A percentile compares a stretch with the other conserved stretches of the same genome.
Evolutionary conservation across 176 grass and related monocot genomes (phyloP).

Genomic region (Musa troglodytarum): DNA sequence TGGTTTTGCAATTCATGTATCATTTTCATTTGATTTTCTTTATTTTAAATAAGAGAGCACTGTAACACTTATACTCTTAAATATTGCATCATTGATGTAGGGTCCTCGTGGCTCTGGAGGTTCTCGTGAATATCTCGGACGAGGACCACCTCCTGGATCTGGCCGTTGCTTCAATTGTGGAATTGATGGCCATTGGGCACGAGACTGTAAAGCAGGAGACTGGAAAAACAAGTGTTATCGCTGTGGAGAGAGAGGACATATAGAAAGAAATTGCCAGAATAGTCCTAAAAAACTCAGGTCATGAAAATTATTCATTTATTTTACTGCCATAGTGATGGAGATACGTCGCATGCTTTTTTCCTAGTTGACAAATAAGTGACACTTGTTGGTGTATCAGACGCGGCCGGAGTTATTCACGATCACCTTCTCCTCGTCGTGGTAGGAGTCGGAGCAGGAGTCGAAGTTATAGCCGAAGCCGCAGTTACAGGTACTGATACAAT

Average conservation of each 20-base stretch:
- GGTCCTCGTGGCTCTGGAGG: constrained; percentile 57
- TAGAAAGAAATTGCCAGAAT: constrained; percentile 98
- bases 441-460: constrained; percentile 30
- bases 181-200: constrained; percentile 95
- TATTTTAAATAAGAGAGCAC: not conserved
- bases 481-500: constrained; percentile 48
- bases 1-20: not conserved
- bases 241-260: constrained; percentile 89
- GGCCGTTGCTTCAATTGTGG: constrained; percentile 98
- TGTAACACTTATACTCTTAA: not conserved
- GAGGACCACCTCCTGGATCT: constrained; percentile 83
- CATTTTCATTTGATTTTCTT: not conserved
- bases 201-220: constrained; percentile 93
- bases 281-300: constrained; percentile 75
- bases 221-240: constrained; percentile 99
- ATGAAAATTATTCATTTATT: not conserved
- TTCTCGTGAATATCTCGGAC: constrained; percentile 77
- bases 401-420: constrained; percentile 71
- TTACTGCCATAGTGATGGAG: not conserved
- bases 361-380: too few relatives aligned
- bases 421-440: constrained; percentile 45
- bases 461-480: constrained; percentile 80
- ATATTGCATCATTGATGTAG: constrained; percentile 13
- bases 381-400: constrained; percentile 20
- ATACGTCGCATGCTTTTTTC: too few relatives aligned